Evolutionary conservation across 164 flowering plant genomes (phyloP).

Genomic region (Stephania yunnanensis): DNA sequence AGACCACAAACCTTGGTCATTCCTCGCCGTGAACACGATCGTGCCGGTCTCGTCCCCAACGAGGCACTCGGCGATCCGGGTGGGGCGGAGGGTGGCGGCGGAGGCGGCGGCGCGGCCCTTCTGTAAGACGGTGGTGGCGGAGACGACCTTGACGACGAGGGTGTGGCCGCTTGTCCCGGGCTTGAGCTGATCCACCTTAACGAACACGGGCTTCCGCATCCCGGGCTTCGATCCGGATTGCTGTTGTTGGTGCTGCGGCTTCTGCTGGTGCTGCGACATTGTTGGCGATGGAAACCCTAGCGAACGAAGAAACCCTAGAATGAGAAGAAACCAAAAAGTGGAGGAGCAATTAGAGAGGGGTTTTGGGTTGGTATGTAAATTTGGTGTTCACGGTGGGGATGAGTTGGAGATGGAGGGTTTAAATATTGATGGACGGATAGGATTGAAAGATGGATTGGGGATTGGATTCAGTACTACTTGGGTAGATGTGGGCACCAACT

Average conservation of each 20-base stretch:
- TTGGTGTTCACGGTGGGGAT: too few relatives aligned
- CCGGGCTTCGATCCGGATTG: slow-evolving; percentile 17
- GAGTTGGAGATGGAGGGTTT: too few relatives aligned
- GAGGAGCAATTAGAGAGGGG: not conserved
- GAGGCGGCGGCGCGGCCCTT: slow-evolving; percentile 27
- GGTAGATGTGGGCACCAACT: too few relatives aligned
- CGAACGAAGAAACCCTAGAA: not conserved
- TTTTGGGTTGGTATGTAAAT: too few relatives aligned
- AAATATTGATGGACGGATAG: too few relatives aligned
- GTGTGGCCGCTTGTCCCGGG: slow-evolving; percentile 54
- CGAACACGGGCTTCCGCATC: slow-evolving; percentile 47
- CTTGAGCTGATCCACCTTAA: slow-evolving; percentile 43
- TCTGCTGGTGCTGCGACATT: not conserved
- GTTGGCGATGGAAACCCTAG: not conserved
- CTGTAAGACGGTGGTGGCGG: slow-evolving; percentile 32
- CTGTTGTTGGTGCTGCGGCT: not conserved
- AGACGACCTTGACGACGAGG: slow-evolving; percentile 41
- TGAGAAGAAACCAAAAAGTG: not conserved
- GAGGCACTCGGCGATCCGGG: slow-evolving; percentile 54
- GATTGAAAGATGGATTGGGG: too few relatives aligned
- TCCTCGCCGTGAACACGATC: slow-evolving; percentile 54
- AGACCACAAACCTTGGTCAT: slow-evolving; percentile 37
- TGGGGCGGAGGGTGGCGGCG: slow-evolving; percentile 25
- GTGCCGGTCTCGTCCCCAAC: slow-evolving; percentile 57
- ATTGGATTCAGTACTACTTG: too few relatives aligned